phyloP scores from a whole-genome alignment of 495 filamentous ascomycete genomes.

The Hypoxylon cercidicola region DNA sequence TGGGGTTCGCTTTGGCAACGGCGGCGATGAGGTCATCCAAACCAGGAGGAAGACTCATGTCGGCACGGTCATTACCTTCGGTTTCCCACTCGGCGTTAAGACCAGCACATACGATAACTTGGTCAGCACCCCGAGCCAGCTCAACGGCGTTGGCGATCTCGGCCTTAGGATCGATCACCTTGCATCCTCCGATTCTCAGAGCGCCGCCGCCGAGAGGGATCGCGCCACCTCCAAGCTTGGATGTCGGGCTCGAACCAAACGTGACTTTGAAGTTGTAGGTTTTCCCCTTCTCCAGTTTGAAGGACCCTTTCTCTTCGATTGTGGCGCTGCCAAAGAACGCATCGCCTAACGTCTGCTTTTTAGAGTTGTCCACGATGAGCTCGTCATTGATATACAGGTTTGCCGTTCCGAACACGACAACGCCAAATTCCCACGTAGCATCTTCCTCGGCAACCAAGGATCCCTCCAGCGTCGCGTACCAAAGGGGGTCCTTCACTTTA shows the following conservation, averaged over 20 bases:
- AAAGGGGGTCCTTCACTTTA: constrained; percentile 63
- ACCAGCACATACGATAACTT: constrained; percentile 75
- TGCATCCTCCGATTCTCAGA: constrained; percentile 70
- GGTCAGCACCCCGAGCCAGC: constrained; percentile 70
- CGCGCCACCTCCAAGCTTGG: constrained; percentile 64
- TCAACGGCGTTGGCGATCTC: constrained; percentile 70
- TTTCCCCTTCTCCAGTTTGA: constrained; percentile 66
- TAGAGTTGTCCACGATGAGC: constrained; percentile 73
- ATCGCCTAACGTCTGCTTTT: constrained; percentile 68
- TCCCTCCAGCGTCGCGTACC: constrained; percentile 72
- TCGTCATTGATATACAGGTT: constrained; percentile 72
- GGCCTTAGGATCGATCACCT: constrained; percentile 66
- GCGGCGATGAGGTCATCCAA: constrained; percentile 68
- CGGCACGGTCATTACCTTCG: constrained; percentile 74
- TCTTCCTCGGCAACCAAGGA: constrained; percentile 66
- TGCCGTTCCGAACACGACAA: constrained; percentile 74
- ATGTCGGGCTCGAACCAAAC: constrained; percentile 72
- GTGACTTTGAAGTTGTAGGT: constrained; percentile 70
- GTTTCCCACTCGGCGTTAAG: constrained; percentile 78
- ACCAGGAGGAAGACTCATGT: constrained; percentile 72
- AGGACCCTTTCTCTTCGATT: constrained; percentile 67
- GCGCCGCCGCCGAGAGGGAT: constrained; percentile 70
- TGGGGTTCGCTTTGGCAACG: constrained; percentile 68
- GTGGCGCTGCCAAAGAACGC: constrained; percentile 71
- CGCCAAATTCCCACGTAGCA: constrained; percentile 63